phyloP scores from a whole-genome alignment of 805 yeast species.

The Metschnikowia borealis region DNA sequence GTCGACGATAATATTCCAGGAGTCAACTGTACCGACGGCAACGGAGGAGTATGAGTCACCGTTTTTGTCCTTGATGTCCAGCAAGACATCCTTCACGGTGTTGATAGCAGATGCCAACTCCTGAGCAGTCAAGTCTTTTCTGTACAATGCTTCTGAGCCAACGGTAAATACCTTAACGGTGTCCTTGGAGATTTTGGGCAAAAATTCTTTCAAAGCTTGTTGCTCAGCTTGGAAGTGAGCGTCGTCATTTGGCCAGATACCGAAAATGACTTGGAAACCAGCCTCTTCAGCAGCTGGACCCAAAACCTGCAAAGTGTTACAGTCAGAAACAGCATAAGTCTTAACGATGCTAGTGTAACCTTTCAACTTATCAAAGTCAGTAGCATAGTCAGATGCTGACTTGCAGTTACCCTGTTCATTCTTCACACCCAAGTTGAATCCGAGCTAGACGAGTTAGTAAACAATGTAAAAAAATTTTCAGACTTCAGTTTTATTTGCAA shows the following conservation, averaged over 20 bases:
- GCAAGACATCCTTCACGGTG: conserved; percentile 56
- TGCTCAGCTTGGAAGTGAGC: conserved; percentile 73
- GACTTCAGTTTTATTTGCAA: neutral
- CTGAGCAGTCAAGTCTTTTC: conserved; percentile 75
- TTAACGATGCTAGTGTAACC: conserved; percentile 64
- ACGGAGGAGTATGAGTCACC: conserved; percentile 70
- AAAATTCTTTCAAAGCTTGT: conserved; percentile 60
- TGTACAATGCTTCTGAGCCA: conserved; percentile 94
- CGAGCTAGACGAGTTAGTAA: conserved; percentile 17
- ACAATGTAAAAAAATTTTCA: neutral
- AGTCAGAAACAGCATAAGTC: conserved; percentile 90
- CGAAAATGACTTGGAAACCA: conserved; percentile 74
- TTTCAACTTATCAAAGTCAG: conserved; percentile 60
- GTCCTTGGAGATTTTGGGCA: conserved; percentile 67
- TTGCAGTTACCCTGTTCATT: conserved; percentile 75
- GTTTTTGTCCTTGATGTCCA: conserved; percentile 65
- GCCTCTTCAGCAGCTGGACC: conserved; percentile 83
- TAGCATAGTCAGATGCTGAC: conserved; percentile 60
- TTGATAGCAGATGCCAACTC: conserved; percentile 66
- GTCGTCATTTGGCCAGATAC: conserved; percentile 93
- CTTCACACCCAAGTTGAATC: conserved; percentile 77
- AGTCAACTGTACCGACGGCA: conserved; percentile 91
- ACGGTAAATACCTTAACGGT: conserved; percentile 77
- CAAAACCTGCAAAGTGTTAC: conserved; percentile 78
- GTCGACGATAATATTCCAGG: conserved; percentile 90